These are phyloP conservation scores for Boletus tomentosulus DNA, from an alignment of 768 basidiomycete species.

Conservation along the genomic window DNA sequence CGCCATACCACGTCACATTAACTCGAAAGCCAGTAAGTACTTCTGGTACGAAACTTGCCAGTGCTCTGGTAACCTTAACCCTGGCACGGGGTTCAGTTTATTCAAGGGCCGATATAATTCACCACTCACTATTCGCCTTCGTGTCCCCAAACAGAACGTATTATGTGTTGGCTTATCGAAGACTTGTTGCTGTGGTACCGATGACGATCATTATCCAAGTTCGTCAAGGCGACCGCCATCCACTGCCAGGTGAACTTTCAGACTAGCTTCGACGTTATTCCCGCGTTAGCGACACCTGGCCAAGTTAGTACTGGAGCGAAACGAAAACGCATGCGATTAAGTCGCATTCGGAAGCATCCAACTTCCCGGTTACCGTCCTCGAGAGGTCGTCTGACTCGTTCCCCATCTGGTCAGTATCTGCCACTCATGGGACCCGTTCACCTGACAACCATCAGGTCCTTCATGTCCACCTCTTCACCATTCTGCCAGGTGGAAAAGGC, in stretches of 20 bases:
- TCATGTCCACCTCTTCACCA: neutral
- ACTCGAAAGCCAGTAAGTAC: too few relatives aligned
- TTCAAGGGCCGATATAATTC: neutral
- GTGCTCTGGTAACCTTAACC: neutral
- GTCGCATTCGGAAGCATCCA: neutral
- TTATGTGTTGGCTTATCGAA: neutral
- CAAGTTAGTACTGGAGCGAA: neutral
- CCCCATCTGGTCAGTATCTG: neutral
- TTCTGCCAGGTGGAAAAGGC: neutral
- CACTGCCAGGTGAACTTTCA: neutral
- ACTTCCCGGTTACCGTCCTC: neutral
- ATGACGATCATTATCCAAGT: neutral
- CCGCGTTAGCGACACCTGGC: neutral
- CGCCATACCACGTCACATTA: too few relatives aligned
- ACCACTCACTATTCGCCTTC: neutral
- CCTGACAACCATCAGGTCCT: constrained; percentile 22
- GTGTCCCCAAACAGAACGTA: neutral
- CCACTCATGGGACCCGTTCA: constrained; percentile 1
- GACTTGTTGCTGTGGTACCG: neutral
- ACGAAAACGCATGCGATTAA: neutral
- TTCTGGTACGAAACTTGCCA: too few relatives aligned
- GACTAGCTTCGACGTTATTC: neutral
- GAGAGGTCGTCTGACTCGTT: neutral
- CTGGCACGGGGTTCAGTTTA: neutral
- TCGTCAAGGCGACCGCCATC: neutral